Evolutionary conservation across 1,284 basidiomycete genomes (phyloP), one percentile per base, ranked within the genome.

Genomic region (Fomitopsis schrenkii): DNA sequence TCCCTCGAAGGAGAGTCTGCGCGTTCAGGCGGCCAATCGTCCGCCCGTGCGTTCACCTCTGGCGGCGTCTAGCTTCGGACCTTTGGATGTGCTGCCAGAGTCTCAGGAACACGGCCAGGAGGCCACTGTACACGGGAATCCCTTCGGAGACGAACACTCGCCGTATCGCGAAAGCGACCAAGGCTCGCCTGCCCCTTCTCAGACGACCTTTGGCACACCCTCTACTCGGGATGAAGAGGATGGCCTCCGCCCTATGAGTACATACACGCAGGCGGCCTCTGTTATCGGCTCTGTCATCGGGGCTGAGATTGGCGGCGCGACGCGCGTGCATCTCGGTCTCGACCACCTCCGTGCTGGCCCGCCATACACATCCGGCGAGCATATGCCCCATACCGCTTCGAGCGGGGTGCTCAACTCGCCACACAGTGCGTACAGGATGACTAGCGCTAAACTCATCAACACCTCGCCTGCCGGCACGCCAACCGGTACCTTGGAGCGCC

Each of bases 51-150:
- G 81, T 41, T 90, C 88, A 0, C 91, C 91, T 22, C 77, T 93
- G 52, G 88, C 90, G 15, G 77, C 83, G 3, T 81, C 82, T 5
- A 89, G 89, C 19, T 92, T 91, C 69, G 87, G 85, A n/a, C 89
- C 90, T 0, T 75, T 79, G 45, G 90, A 91, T 68, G 71, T 88
- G 28, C 71, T 83, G 35, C 77, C 72, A 9, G 87, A 89, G 68
- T 71, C 67, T 2, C 82, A 84, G 14, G 82, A 85, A 63, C 74
- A 60, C 33, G 54, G 75, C 38, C 63, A 78, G 70, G 72, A 72
- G 7, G 36, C 74, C 22, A 65, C 70, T n/a, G 57, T 72, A 67
- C 69, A 72, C 57, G 61, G 62, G 33, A 79, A 91, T 76, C 90
- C 90, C 5, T 92, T 92, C 73, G 79, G 80, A 35, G 88, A 92